Conservation (phyloP, 805 yeast species). For the Diddensiella transvaalensis region DNA sequence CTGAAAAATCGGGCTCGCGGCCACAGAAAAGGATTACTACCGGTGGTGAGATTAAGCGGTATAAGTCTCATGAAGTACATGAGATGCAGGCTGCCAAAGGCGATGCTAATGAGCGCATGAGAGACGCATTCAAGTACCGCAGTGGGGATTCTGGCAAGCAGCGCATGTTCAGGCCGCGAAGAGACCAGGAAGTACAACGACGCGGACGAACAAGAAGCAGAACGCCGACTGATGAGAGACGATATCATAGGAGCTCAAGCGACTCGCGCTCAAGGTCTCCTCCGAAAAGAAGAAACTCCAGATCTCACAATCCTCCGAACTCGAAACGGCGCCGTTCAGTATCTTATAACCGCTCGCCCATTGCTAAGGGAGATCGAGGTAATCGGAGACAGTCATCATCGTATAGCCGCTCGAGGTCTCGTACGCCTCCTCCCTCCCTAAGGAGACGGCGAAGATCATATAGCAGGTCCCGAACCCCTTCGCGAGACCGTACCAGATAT, state of each 20-base stretch:
- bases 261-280: neutral
- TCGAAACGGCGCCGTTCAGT: neutral
- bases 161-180: neutral
- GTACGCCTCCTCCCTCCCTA: neutral
- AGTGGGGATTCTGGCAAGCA: neutral
- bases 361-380: neutral
- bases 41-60: neutral
- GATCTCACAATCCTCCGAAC: no score
- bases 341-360: neutral
- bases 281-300: neutral
- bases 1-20: slow-evolving; percentile 6
- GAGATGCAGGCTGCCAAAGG: slow-evolving; percentile 20
- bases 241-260: neutral
- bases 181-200: neutral
- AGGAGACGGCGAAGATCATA: no score
- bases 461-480: no score
- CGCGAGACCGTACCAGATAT: no score
- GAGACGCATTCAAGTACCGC: slow-evolving; percentile 13
- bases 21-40: neutral
- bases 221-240: neutral
- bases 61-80: slow-evolving; percentile 19
- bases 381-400: neutral
- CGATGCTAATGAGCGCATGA: slow-evolving; percentile 18
- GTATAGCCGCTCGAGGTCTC: neutral
- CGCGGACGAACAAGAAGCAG: neutral